Percentiles rank a stretch among this genome's conserved stretches.
These are phyloP conservation scores for Coemansia sp. DNA, from an alignment of 192 early-diverging fungal species.

Conservation along the genomic window DNA sequence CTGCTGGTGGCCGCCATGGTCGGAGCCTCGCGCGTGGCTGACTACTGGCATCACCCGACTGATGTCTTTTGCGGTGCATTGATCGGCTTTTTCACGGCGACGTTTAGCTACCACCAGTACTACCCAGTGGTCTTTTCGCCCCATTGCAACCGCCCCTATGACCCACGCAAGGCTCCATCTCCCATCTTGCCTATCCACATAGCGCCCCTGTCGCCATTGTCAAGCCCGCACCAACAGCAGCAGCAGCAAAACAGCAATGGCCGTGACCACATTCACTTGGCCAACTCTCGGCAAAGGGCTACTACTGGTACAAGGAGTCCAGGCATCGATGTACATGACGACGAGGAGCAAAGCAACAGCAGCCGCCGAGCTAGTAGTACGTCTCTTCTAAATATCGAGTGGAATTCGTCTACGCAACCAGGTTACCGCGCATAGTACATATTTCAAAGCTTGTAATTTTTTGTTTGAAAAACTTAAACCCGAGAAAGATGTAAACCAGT, in stretches of 20 bases:
- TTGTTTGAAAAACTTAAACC: constrained; percentile 8
- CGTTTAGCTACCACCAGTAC: constrained; percentile 51
- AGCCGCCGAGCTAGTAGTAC: not conserved
- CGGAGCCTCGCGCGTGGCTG: constrained; percentile 62
- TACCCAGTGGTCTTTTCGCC: constrained; percentile 34
- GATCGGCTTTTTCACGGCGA: constrained; percentile 43
- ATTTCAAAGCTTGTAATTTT: not conserved
- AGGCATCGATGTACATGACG: not conserved
- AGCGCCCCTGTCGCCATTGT: not conserved
- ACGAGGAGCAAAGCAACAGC: constrained; percentile 11
- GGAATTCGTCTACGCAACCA: not conserved
- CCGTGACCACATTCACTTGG: constrained; percentile 16
- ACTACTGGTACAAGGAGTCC: not conserved
- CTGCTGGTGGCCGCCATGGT: constrained; percentile 55
- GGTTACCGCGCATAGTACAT: not conserved
- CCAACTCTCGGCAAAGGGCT: constrained; percentile 5
- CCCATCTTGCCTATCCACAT: constrained; percentile 37
- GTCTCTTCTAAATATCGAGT: constrained; percentile 1
- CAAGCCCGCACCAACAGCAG: constrained; percentile 8
- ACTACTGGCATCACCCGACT: constrained; percentile 67
- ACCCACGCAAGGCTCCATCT: constrained; percentile 31
- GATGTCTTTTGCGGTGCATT: constrained; percentile 65
- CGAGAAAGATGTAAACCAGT: not conserved
- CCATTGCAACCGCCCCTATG: constrained; percentile 29
- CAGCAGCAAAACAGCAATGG: not conserved